These are phyloP conservation scores for Populus tremula DNA, from an alignment of 345 rosid species.

Conservation along the genomic window DNA sequence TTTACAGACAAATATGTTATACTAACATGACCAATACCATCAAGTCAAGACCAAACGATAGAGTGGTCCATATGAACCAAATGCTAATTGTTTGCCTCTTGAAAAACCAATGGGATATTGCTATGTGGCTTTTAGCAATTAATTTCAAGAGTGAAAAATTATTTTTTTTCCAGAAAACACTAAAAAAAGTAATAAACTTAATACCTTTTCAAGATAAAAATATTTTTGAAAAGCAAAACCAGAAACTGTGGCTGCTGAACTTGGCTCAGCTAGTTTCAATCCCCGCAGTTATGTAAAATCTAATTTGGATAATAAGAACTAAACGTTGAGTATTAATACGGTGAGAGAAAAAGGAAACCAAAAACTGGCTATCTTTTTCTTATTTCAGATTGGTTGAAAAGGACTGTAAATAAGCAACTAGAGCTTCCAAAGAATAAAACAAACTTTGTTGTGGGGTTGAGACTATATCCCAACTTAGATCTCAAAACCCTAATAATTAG, in stretches of 20 bases:
- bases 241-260: not conserved
- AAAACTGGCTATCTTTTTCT: not conserved
- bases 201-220: no score
- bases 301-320: not conserved
- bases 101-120: constrained; percentile 1
- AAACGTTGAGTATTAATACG: not conserved
- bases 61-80: constrained; percentile 2
- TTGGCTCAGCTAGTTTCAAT: not conserved
- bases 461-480: constrained; percentile 46
- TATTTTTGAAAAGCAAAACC: no score
- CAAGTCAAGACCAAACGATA: constrained; percentile 6
- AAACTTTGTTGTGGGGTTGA: constrained; percentile 19
- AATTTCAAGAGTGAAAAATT: not conserved
- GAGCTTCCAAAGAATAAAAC: constrained; percentile 24
- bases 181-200: no score
- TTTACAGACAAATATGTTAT: not conserved
- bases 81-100: constrained; percentile 7
- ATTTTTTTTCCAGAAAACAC: no score
- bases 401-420: constrained; percentile 11
- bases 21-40: constrained; percentile 13
- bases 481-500: constrained; percentile 50
- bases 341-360: not conserved
- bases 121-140: not conserved
- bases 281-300: not conserved
- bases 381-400: constrained; percentile 13